These are phyloP conservation scores for Capillidium rhysosporum DNA, from an alignment of 371 early-diverging fungal genomes.

Conservation along the genomic window DNA sequence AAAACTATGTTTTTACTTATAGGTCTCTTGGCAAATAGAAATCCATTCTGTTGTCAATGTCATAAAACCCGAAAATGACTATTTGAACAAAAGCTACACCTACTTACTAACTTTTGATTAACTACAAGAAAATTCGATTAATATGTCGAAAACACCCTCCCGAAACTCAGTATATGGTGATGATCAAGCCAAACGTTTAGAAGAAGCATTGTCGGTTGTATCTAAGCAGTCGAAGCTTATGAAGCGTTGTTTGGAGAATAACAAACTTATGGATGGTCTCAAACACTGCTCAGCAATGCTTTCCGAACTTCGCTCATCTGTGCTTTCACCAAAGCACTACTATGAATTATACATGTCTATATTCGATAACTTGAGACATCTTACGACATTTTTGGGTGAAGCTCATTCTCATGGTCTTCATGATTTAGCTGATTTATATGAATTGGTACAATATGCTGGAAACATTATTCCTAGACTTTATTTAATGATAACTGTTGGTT, in stretches of 20 bases:
- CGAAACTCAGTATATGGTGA: slow-evolving; percentile 13
- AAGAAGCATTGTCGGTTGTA: slow-evolving; percentile 63
- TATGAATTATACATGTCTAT: slow-evolving; percentile 97
- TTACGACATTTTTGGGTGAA: slow-evolving; percentile 65
- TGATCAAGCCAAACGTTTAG: slow-evolving; percentile 62
- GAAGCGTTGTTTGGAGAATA: slow-evolving; percentile 60
- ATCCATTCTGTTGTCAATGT: too few species aligned
- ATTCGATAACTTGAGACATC: slow-evolving; percentile 81
- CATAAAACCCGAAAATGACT: too few species aligned
- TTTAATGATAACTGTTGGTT: slow-evolving; percentile 92
- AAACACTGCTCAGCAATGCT: slow-evolving; percentile 94
- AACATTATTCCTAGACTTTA: slow-evolving; percentile 93
- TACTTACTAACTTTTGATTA: too few species aligned
- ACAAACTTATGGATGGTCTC: slow-evolving; percentile 70
- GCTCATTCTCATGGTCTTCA: slow-evolving; percentile 65
- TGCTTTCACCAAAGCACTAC: slow-evolving; percentile 85
- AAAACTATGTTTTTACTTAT: too few species aligned
- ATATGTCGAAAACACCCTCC: too few species aligned
- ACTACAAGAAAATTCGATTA: too few species aligned
- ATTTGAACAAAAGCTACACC: too few species aligned
- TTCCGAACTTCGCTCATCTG: slow-evolving; percentile 78
- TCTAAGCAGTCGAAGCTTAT: slow-evolving; percentile 78
- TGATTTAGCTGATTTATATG: slow-evolving; percentile 87
- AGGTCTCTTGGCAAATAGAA: too few species aligned
- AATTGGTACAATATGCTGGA: slow-evolving; percentile 91